These are phyloP conservation scores for Cryomyces minteri DNA, from an alignment of 495 filamentous ascomycete species.

Conservation along the genomic window DNA sequence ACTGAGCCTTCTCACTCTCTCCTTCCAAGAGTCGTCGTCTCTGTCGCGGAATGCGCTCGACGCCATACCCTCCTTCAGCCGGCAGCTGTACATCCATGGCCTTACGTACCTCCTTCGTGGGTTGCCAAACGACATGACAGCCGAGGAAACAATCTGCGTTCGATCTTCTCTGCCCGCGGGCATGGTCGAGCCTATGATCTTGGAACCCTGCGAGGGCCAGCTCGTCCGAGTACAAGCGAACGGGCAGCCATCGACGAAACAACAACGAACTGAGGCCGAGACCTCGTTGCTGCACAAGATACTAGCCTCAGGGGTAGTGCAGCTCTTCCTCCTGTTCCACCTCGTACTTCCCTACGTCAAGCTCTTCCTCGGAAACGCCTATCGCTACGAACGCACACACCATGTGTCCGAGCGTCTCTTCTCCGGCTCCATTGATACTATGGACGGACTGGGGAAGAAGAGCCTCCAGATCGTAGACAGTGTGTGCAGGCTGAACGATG, in stretches of 20 bases:
- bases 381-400: slow-evolving; percentile 45
- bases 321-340: slow-evolving; percentile 35
- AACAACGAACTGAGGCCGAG: slow-evolving; percentile 8
- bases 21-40: slow-evolving; percentile 18
- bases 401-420: slow-evolving; percentile 37
- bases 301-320: slow-evolving; percentile 34
- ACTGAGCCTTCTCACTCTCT: slow-evolving; percentile 19
- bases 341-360: slow-evolving; percentile 40
- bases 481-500: slow-evolving; percentile 34
- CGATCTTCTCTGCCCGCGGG: slow-evolving; percentile 25
- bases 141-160: slow-evolving; percentile 26
- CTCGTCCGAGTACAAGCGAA: slow-evolving; percentile 4
- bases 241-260: neutral
- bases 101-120: slow-evolving; percentile 47
- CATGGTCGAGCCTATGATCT: slow-evolving; percentile 2
- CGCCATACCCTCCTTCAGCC: slow-evolving; percentile 23
- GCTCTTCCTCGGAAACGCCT: slow-evolving; percentile 29
- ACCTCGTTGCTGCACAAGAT: slow-evolving; percentile 38
- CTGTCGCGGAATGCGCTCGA: slow-evolving; percentile 10
- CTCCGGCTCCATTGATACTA: slow-evolving; percentile 26
- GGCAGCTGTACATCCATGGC: slow-evolving; percentile 50
- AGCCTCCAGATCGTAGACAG: slow-evolving; percentile 30
- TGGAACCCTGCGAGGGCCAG: slow-evolving; percentile 2
- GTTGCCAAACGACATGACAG: slow-evolving; percentile 38
- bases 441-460: slow-evolving; percentile 32